Evolutionary conservation across 148 eudicot genomes (phyloP).

Genomic region (Chenopodium formosanum): DNA sequence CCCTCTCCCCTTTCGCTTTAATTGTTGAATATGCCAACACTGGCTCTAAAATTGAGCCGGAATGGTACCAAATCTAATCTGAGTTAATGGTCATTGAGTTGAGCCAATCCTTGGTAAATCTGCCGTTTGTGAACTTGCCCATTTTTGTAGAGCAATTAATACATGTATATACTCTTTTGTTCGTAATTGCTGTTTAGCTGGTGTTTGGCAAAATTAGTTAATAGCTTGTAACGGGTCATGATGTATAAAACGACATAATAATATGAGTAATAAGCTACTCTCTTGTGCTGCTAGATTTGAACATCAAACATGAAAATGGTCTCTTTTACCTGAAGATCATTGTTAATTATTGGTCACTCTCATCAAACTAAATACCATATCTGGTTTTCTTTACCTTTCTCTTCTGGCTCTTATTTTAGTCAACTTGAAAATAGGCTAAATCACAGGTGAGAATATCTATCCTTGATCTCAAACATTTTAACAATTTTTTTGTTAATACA

Average conservation of each 20-base stretch:
- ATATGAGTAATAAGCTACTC: too few species aligned
- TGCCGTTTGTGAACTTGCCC: background rate
- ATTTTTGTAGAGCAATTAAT: background rate
- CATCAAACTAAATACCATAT: background rate
- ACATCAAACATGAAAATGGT: too few species aligned
- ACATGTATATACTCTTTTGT: background rate
- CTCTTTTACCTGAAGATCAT: background rate
- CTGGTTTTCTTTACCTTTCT: background rate
- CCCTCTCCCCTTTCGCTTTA: background rate
- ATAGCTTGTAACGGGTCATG: too few species aligned
- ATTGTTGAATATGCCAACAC: background rate
- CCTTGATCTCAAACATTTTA: background rate
- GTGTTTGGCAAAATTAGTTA: background rate
- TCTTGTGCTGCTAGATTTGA: too few species aligned
- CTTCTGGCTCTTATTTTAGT: background rate
- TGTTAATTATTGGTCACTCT: background rate
- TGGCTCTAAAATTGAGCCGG: background rate
- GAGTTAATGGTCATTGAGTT: background rate
- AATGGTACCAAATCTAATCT: background rate
- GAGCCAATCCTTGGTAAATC: too few species aligned
- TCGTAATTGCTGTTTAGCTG: background rate
- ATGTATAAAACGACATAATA: too few species aligned
- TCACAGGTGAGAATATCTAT: constrained; percentile 6
- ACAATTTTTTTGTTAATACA: background rate
- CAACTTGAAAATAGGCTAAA: constrained; percentile 15